Evolutionary conservation across 2,329 filamentous ascomycete species (phyloP), one percentile per base, ranked within the genome.

Genomic region (Fusarium cicatricum): DNA sequence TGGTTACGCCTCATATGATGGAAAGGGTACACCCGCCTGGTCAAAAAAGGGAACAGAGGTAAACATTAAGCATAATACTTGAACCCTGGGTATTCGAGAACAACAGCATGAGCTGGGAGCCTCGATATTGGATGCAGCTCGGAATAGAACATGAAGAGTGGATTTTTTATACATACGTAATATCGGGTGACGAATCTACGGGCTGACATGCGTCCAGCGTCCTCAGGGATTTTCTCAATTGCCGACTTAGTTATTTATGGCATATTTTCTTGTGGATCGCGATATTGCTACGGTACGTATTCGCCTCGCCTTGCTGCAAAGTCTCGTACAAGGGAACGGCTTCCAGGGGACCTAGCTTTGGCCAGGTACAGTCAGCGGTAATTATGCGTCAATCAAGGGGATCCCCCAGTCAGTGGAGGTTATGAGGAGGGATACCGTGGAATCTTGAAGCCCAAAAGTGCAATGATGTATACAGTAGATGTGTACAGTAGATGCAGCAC

Each of bases 191-290:
- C 23, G 21, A 14, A 19, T 37, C 33, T 48, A 48, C 45, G 45
- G 40, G 45, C 45, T 48, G 45, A 48, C 45, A 16, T 48, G 45
- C 45, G 40, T 48, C 36, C 28, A 8, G 10, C 12, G 28, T 23
- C 26, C 34, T 47, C 17, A 26, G 17, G 9, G 26, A 28, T 23
- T 55, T 26, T 52, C n/a, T 21, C 29, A 50, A 28, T 62, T 44
- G 41, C 43, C 42, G 32, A 32, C 21, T 63, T 62, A 62, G 63
- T 62, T 62, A 62, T 62, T 62, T 62, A 62, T 63, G 60, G 60
- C 48, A 63, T 48, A 39, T 31, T 12, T 19, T 3, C n/a, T 21
- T 43, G 59, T 62, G 60, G 60, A 60, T 42, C 46, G 12, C 43
- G 17, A 46, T 40, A 63, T 60, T 60, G 57, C 56, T 34, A 57